Conservation (phyloP, 2,329 filamentous ascomycete genomes). For the Trichoderma aggressivum region DNA sequence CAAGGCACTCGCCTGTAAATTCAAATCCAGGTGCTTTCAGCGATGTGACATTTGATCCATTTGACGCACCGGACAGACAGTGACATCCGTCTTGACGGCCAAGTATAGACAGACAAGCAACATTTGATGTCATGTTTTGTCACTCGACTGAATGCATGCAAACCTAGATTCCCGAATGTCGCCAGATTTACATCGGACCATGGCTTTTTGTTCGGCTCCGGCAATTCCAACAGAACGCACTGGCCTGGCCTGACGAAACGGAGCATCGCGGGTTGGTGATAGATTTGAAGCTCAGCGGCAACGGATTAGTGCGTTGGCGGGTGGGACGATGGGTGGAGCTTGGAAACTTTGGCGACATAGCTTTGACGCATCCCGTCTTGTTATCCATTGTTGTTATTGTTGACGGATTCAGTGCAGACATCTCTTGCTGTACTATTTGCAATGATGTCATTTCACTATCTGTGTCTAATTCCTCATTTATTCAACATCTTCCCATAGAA, state of each 20-base stretch:
- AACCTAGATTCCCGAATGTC: neutral
- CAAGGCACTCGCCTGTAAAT: conserved; percentile 9
- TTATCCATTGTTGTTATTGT: neutral
- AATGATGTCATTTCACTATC: neutral
- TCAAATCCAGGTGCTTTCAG: neutral
- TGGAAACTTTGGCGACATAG: neutral
- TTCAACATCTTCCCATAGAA: neutral
- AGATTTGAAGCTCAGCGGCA: neutral
- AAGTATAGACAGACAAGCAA: neutral
- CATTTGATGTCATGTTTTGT: neutral
- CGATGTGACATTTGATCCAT: neutral
- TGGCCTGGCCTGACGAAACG: neutral
- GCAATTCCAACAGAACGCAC: neutral
- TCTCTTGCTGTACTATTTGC: too few relatives aligned
- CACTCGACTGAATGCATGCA: neutral
- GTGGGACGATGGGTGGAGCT: conserved; percentile 10
- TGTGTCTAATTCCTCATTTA: neutral
- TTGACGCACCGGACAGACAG: neutral
- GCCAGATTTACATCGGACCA: neutral
- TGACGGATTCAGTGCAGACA: neutral
- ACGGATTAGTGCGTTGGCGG: neutral
- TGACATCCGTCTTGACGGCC: neutral
- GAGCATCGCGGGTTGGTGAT: neutral
- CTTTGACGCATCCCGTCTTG: neutral
- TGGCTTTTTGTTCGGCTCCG: neutral